Conservation (phyloP, 192 early-diverging fungal genomes). For the Podila verticillata region DNA sequence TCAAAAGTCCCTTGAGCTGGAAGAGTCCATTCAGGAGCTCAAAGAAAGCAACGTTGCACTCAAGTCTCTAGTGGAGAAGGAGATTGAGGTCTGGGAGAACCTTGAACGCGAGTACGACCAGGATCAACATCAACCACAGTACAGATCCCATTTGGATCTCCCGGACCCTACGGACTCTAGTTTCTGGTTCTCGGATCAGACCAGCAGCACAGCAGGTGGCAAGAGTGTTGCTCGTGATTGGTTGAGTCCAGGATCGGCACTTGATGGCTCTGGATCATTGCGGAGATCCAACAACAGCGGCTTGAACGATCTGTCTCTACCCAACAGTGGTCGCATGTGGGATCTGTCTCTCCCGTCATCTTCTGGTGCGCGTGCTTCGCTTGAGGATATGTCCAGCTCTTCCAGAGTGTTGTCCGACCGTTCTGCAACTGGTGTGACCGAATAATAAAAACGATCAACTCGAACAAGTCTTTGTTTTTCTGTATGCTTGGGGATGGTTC, state of each 20-base stretch:
- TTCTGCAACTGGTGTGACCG: too few species aligned
- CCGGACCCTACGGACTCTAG: background rate
- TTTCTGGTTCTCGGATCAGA: background rate
- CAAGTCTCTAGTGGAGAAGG: conserved; percentile 27
- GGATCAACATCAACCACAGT: background rate
- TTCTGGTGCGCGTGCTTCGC: too few species aligned
- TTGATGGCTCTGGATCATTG: background rate
- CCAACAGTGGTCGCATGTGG: background rate
- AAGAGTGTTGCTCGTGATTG: background rate
- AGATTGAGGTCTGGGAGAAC: conserved; percentile 34
- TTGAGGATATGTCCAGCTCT: too few species aligned
- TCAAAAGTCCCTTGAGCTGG: conserved; percentile 3
- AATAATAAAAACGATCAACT: too few species aligned
- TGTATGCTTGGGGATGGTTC: too few species aligned
- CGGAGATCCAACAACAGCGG: background rate
- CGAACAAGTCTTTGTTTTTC: too few species aligned
- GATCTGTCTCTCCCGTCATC: background rate
- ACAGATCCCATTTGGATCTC: background rate
- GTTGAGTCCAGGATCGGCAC: background rate
- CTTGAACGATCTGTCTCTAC: background rate
- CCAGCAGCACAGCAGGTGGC: too few species aligned
- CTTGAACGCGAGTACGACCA: conserved; percentile 33
- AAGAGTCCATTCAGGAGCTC: conserved; percentile 14
- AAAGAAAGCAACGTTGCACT: conserved; percentile 8
- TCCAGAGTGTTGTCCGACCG: too few species aligned